phyloP scores from a whole-genome alignment of 1,139 yeast genomes.

The Yamadazyma siamensis region DNA sequence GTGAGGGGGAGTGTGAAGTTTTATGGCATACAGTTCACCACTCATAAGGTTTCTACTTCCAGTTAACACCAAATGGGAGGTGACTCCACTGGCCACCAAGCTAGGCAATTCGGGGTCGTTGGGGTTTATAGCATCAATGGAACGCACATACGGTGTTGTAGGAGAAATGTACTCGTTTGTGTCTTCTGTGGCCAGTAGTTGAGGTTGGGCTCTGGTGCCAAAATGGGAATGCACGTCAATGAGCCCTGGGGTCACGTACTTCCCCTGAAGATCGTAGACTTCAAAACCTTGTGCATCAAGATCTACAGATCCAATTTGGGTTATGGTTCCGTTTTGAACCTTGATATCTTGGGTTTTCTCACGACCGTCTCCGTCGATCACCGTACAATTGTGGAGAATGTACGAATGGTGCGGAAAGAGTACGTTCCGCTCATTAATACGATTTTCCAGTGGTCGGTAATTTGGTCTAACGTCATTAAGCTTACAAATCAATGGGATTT shows the following conservation, averaged over 20 bases:
- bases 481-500: constrained; percentile 1
- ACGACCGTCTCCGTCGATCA: constrained; percentile 4
- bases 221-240: constrained; percentile 6
- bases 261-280: constrained; percentile 1
- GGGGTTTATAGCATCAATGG: constrained; percentile 7
- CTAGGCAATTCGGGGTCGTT: constrained; percentile 5
- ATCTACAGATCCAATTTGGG: neutral
- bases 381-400: constrained; percentile 3
- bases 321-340: constrained; percentile 2
- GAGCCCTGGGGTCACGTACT: constrained; percentile 5
- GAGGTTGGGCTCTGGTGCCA: constrained; percentile 8
- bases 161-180: constrained; percentile 5
- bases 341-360: neutral
- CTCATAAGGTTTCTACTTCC: constrained; percentile 5
- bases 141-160: constrained; percentile 4
- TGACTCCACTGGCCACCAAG: constrained; percentile 5
- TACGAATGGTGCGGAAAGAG: constrained; percentile 3
- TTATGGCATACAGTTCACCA: constrained; percentile 6
- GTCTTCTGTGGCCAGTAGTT: constrained; percentile 5
- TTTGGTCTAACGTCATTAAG: constrained; percentile 1
- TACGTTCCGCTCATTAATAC: constrained; percentile 5
- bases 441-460: neutral
- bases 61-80: constrained; percentile 5
- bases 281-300: neutral
- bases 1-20: constrained; percentile 5